Conservation (phyloP, 257 asterid genomes). For the Voacanga thouarsii region DNA sequence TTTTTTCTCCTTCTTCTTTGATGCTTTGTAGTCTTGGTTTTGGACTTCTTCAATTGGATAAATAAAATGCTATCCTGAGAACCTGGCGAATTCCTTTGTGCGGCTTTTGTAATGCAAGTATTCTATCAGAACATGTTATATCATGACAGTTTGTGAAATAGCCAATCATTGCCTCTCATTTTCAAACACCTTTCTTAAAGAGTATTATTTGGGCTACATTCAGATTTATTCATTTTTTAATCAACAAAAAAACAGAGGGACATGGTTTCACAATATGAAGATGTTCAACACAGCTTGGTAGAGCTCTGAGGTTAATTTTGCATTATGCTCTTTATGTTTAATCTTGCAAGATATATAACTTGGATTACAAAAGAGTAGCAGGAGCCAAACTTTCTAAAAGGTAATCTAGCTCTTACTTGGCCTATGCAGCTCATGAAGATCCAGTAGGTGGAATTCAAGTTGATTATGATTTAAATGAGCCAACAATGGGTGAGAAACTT, state of each 20-base stretch:
- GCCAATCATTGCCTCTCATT: neutral
- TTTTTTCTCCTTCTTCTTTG: no score
- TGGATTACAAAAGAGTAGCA: neutral
- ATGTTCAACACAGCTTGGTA: neutral
- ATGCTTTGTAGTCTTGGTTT: neutral
- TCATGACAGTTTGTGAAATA: neutral
- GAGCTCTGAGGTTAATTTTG: neutral
- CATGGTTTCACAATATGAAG: neutral
- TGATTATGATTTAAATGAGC: constrained; percentile 59
- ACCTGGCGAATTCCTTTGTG: neutral
- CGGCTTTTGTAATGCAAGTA: neutral
- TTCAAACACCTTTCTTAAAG: no score
- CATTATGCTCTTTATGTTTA: neutral
- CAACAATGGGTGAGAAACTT: constrained; percentile 92
- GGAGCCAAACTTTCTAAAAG: neutral
- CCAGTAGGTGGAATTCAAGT: constrained; percentile 38
- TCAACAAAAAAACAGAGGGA: neutral
- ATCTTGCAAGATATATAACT: neutral
- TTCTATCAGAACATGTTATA: neutral
- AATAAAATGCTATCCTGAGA: neutral
- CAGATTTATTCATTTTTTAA: neutral
- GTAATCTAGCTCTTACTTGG: constrained; percentile 10
- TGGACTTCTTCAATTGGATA: neutral
- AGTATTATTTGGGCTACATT: neutral
- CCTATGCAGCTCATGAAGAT: constrained; percentile 44